Percentiles rank a stretch among this genome's conserved stretches.
Conservation (phyloP, 2,329 filamentous ascomycete genomes). For the Drechslerella coelobrocha region DNA sequence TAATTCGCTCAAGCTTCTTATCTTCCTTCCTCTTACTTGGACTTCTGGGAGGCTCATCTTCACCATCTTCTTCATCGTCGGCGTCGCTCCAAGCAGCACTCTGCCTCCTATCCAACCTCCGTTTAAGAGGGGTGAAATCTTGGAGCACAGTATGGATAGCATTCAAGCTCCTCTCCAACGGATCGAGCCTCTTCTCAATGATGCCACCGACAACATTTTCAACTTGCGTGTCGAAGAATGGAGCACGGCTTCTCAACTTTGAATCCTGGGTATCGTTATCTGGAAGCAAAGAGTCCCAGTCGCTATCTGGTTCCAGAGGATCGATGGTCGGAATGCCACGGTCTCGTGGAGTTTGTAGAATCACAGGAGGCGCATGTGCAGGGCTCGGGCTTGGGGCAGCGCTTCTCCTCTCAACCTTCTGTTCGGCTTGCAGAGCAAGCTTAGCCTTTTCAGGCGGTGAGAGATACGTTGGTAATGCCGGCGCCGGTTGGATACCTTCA, state of each 20-base stretch:
- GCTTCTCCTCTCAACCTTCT: conserved; percentile 29
- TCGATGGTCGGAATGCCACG: conserved; percentile 68
- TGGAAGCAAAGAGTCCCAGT: conserved; percentile 88
- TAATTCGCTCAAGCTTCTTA: conserved; percentile 81
- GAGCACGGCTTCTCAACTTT: conserved; percentile 79
- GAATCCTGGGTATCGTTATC: conserved; percentile 73
- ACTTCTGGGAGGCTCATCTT: conserved; percentile 56
- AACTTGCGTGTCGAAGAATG: conserved; percentile 90
- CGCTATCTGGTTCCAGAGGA: conserved; percentile 74
- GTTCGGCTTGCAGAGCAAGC: conserved; percentile 12
- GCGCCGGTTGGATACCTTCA: conserved; percentile 43
- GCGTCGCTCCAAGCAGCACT: conserved; percentile 77
- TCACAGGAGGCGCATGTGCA: conserved; percentile 58
- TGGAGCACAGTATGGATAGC: conserved; percentile 75
- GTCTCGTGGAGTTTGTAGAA: conserved; percentile 52
- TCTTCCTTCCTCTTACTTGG: conserved; percentile 74
- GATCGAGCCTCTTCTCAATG: conserved; percentile 76
- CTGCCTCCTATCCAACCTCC: conserved; percentile 66
- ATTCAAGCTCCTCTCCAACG: conserved; percentile 79
- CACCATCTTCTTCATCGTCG: conserved; percentile 89
- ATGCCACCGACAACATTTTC: conserved; percentile 82
- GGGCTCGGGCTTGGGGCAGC: conserved; percentile 55
- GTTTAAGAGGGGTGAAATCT: conserved; percentile 63
- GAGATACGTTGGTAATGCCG: conserved; percentile 38
- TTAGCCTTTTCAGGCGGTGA: conserved; percentile 41